Evolutionary conservation across 2,329 filamentous ascomycete species (phyloP).

Genomic region (Ophiocordyceps robertsii): DNA sequence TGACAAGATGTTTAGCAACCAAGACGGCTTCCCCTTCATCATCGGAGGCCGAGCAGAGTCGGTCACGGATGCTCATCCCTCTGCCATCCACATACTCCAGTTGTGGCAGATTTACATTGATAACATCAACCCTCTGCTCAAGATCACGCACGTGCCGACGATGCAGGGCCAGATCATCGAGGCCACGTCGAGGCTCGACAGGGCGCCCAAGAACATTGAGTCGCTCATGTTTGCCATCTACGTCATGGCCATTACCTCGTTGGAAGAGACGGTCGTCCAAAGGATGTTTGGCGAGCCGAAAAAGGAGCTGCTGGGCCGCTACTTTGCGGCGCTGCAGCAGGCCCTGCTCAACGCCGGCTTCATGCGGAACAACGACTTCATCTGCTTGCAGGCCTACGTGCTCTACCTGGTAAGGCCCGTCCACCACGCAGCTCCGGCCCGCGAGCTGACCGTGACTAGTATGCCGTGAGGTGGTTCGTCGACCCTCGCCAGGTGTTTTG

Average conservation of each 20-base stretch:
- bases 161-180: constrained; percentile 52
- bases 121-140: constrained; percentile 56
- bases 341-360: constrained; percentile 54
- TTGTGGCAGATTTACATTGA: constrained; percentile 59
- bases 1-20: constrained; percentile 42
- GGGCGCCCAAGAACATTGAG: constrained; percentile 43
- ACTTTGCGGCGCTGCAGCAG: constrained; percentile 46
- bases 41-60: constrained; percentile 29
- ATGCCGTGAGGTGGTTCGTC: constrained; percentile 39
- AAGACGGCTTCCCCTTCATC: constrained; percentile 44
- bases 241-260: constrained; percentile 41
- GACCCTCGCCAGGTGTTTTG: constrained; percentile 37
- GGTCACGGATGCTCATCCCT: constrained; percentile 36
- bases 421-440: background rate
- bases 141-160: constrained; percentile 53
- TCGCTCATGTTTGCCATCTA: constrained; percentile 57
- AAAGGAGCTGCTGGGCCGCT: constrained; percentile 34
- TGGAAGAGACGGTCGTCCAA: constrained; percentile 42
- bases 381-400: constrained; percentile 53
- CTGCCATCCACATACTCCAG: constrained; percentile 45
- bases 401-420: constrained; percentile 46
- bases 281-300: constrained; percentile 40
- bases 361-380: constrained; percentile 50
- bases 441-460: constrained; percentile 9
- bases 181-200: constrained; percentile 40